These are phyloP conservation scores for Petunia axillaris DNA, from an alignment of 257 asterid genomes.

Conservation along the genomic window DNA sequence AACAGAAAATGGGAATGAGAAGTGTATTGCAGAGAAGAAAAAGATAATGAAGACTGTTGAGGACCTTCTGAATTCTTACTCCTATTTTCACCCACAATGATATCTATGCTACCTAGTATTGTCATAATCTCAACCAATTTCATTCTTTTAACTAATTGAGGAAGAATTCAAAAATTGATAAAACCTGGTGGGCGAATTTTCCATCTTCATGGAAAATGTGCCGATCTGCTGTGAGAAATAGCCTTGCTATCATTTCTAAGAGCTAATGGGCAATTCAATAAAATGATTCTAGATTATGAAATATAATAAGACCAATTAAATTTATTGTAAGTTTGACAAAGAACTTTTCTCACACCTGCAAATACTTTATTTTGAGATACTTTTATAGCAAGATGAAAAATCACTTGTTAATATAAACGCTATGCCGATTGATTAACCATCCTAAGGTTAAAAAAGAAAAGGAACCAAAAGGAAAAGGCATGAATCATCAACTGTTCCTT, in stretches of 20 bases:
- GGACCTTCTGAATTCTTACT: not conserved
- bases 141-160: no score
- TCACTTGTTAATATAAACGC: not conserved
- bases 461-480: not conserved
- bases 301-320: no score
- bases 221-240: no score
- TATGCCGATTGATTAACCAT: constrained; percentile 8
- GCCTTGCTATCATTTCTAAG: not conserved
- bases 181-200: no score
- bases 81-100: not conserved
- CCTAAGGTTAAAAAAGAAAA: not conserved
- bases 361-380: constrained; percentile 4
- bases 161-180: no score
- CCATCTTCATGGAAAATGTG: no score
- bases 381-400: constrained; percentile 12
- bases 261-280: constrained; percentile 19
- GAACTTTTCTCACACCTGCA: no score
- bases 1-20: constrained; percentile 3
- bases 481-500: constrained; percentile 7
- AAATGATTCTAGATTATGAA: not conserved
- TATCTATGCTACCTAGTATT: no score
- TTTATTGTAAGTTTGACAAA: no score
- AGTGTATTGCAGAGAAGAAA: not conserved
- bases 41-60: not conserved
- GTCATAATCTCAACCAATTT: no score